phyloP scores from a whole-genome alignment of 345 rosid species.

The Camelina laxa region DNA sequence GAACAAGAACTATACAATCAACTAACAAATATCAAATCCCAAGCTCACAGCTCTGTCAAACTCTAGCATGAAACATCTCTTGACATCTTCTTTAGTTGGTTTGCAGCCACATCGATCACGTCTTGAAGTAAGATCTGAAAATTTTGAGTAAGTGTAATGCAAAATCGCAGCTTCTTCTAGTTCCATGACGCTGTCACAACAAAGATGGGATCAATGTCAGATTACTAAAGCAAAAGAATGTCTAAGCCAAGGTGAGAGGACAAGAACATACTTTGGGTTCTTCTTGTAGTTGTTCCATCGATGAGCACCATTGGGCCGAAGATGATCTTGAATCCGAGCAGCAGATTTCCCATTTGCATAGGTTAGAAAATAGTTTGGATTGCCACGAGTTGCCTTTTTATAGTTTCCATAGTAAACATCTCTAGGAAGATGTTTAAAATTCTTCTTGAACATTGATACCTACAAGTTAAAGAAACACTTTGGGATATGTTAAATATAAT shows the following conservation, averaged over 20 bases:
- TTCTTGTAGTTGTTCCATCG: slow-evolving; percentile 94
- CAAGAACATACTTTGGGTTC: slow-evolving; percentile 58
- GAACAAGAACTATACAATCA: background rate
- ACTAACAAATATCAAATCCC: background rate
- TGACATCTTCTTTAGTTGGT: slow-evolving; percentile 86
- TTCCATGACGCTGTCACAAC: slow-evolving; percentile 57
- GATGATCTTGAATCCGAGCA: slow-evolving; percentile 85
- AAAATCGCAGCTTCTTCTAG: slow-evolving; percentile 80
- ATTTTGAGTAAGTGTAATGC: slow-evolving; percentile 82
- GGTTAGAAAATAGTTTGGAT: slow-evolving; percentile 86
- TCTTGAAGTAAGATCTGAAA: slow-evolving; percentile 93
- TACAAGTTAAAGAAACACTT: slow-evolving; percentile 29
- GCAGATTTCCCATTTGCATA: slow-evolving; percentile 96
- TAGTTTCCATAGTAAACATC: slow-evolving; percentile 79
- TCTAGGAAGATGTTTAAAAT: slow-evolving; percentile 76
- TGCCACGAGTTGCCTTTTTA: slow-evolving; percentile 78
- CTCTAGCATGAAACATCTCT: slow-evolving; percentile 94
- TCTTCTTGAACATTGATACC: slow-evolving; percentile 96
- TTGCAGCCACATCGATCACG: slow-evolving; percentile 93
- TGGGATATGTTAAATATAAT: background rate
- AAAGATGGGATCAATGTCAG: slow-evolving; percentile 17
- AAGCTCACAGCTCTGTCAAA: slow-evolving; percentile 84
- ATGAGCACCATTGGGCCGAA: slow-evolving; percentile 98
- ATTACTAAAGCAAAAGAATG: slow-evolving; percentile 1
- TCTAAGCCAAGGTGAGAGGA: slow-evolving; percentile 1